Evolutionary conservation across 1,284 basidiomycete species (phyloP).

Genomic region (Irpex sp.): DNA sequence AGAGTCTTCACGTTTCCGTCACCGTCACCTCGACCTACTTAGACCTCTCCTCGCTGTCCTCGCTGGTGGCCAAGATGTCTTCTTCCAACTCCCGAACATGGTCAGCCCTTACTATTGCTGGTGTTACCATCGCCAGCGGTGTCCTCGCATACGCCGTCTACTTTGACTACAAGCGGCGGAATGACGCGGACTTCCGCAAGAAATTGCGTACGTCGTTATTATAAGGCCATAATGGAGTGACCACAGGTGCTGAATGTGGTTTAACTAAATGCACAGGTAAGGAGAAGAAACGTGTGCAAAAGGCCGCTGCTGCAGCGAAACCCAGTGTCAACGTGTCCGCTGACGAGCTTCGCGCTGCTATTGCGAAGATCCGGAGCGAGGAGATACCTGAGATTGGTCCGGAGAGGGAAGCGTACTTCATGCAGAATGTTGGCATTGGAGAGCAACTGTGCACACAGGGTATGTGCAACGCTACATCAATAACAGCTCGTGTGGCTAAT

Average conservation of each 20-base stretch:
- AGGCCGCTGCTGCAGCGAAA: slow-evolving; percentile 43
- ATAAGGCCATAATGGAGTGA: no score
- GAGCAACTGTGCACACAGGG: slow-evolving; percentile 84
- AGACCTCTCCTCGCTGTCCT: background rate
- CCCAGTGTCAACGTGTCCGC: slow-evolving; percentile 16
- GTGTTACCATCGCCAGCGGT: slow-evolving; percentile 60
- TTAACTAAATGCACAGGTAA: slow-evolving; percentile 53
- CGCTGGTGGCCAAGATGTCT: slow-evolving; percentile 22
- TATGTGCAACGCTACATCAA: slow-evolving; percentile 29
- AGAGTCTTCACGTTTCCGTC: background rate
- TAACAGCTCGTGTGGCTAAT: background rate
- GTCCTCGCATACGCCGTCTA: slow-evolving; percentile 82
- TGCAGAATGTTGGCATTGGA: slow-evolving; percentile 84
- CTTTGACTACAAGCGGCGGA: slow-evolving; percentile 94
- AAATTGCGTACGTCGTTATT: slow-evolving; percentile 67
- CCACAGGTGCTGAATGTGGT: no score
- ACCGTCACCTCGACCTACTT: background rate
- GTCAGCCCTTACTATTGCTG: slow-evolving; percentile 54
- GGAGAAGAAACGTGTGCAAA: slow-evolving; percentile 87
- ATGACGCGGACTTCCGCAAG: slow-evolving; percentile 86
- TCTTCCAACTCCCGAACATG: slow-evolving; percentile 25
- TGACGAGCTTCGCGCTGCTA: slow-evolving; percentile 55
- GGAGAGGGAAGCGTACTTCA: slow-evolving; percentile 86
- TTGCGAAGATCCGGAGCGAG: slow-evolving; percentile 64
- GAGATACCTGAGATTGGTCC: slow-evolving; percentile 63